Conservation (phyloP, 768 basidiomycete genomes). For the Candolleomyces aberdarensis region DNA sequence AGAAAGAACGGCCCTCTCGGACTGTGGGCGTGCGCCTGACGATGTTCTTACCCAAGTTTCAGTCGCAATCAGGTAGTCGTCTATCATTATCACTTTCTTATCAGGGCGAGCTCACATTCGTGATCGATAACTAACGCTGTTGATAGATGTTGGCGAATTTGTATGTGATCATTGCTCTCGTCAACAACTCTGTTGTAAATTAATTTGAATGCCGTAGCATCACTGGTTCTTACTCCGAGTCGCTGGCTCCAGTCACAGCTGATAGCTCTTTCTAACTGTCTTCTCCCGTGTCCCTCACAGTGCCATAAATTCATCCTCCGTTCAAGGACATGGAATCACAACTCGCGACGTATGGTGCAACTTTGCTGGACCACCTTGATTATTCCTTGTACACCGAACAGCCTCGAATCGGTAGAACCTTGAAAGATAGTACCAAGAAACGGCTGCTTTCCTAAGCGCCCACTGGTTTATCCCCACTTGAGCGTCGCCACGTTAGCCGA, state of each 20-base stretch:
- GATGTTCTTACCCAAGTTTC: background rate
- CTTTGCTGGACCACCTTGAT: too few relatives aligned
- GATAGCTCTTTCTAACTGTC: background rate
- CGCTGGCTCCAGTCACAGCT: background rate
- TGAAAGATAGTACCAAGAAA: too few relatives aligned
- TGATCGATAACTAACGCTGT: background rate
- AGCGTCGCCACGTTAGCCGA: too few relatives aligned
- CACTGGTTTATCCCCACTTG: too few relatives aligned
- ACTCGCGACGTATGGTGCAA: slow-evolving; percentile 4
- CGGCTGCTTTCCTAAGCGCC: too few relatives aligned
- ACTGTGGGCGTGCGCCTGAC: slow-evolving; percentile 1
- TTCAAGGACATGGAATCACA: background rate
- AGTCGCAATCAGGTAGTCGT: background rate
- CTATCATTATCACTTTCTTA: background rate
- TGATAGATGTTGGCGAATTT: slow-evolving; percentile 6
- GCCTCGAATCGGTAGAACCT: too few relatives aligned
- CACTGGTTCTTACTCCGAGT: slow-evolving; percentile 1
- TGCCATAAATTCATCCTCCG: background rate
- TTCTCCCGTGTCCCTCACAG: background rate
- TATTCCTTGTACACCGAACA: too few relatives aligned
- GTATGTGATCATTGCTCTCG: background rate
- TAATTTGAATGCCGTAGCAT: background rate
- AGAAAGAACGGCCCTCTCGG: background rate
- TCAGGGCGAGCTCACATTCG: background rate
- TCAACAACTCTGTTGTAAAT: background rate